phyloP scores from a whole-genome alignment of 2,329 filamentous ascomycete species.

The Aureobasidium pullulans region DNA sequence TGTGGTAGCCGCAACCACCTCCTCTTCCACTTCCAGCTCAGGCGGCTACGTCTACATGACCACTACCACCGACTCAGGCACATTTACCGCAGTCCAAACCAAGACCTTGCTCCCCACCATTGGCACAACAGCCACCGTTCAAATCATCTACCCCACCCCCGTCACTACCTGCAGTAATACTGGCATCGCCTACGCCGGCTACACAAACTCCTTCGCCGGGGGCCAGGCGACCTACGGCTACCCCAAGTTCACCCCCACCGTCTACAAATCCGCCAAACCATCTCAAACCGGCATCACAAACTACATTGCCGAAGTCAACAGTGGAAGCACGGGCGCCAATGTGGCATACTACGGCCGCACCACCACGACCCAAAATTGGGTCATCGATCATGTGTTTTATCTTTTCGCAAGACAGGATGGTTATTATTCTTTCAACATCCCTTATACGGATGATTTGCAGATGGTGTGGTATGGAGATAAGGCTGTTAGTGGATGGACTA shows the following conservation, averaged over 20 bases:
- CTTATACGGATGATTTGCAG: constrained; percentile 16
- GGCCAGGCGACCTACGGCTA: constrained; percentile 15
- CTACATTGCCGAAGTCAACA: constrained; percentile 16
- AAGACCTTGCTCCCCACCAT: constrained; percentile 9
- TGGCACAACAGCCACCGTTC: constrained; percentile 5
- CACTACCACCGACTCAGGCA: constrained; percentile 4
- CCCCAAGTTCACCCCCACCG: constrained; percentile 12
- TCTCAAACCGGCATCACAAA: constrained; percentile 10
- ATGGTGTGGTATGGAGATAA: constrained; percentile 16
- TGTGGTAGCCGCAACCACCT: background rate
- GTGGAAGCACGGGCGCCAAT: background rate
- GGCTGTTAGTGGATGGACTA: constrained; percentile 15
- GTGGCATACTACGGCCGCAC: background rate
- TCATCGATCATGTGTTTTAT: constrained; percentile 17
- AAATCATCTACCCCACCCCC: constrained; percentile 14
- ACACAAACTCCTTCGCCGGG: constrained; percentile 13
- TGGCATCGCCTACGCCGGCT: constrained; percentile 15
- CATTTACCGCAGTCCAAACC: constrained; percentile 10
- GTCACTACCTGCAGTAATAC: constrained; percentile 13
- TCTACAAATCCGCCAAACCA: constrained; percentile 15
- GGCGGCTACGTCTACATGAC: constrained; percentile 6
- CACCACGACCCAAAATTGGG: constrained; percentile 10
- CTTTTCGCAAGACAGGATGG: constrained; percentile 15
- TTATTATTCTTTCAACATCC: constrained; percentile 17
- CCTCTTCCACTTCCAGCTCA: background rate